Base-by-base conservation (phyloP, 1,284 basidiomycete species). In the Sporisorium sorghi region DNA sequence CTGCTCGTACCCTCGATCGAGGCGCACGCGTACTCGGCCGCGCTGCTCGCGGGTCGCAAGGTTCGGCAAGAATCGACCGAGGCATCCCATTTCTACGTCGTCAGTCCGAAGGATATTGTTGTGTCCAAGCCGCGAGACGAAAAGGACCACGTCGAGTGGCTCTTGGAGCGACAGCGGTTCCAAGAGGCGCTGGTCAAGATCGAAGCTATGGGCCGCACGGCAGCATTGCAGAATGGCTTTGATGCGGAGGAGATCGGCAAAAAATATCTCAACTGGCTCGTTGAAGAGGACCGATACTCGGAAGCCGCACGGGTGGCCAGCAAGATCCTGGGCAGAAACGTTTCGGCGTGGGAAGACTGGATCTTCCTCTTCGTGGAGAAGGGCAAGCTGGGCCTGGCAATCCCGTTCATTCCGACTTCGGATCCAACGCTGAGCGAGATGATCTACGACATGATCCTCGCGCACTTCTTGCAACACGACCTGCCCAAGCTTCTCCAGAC, bases 361-460 rank as follows among this genome's bases (percentile, higher is more conserved):
- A 92, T 98, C 83, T 96, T 97, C 81, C 86, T 90, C 10, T 98
- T 97, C 82, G 92, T 92, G 0, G 91, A 95, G 83, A 90, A 91
- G 77, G 89, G 90, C 33, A 90, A 93, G 67, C 86, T 98, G 15
- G 78, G 94, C 91, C 87, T 89, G 5, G 92, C 98, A 64, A 94
- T 97, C 48, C 95, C 95, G 0, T 91, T 89, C 79, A 89, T 98
- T 0, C 97, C 97, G 0, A 94, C 91, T 0, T 88, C 91, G 28
- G 87, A 89, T 5, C 96, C 95, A 0, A 90, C 90, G 52, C 88
- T 99, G 14, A 90, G 91, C 48, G 90, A 90, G 73, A 84, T 94
- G 28, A 92, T 97, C 4, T 99, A 99, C 85, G 95, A 97, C 84
- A 93, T 98, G 92, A 90, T 98, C 47, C 88, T 99, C 2, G 93